Evolutionary conservation across 106 monocot species (phyloP).

Genomic region (Dendrobium chrysotoxum): DNA sequence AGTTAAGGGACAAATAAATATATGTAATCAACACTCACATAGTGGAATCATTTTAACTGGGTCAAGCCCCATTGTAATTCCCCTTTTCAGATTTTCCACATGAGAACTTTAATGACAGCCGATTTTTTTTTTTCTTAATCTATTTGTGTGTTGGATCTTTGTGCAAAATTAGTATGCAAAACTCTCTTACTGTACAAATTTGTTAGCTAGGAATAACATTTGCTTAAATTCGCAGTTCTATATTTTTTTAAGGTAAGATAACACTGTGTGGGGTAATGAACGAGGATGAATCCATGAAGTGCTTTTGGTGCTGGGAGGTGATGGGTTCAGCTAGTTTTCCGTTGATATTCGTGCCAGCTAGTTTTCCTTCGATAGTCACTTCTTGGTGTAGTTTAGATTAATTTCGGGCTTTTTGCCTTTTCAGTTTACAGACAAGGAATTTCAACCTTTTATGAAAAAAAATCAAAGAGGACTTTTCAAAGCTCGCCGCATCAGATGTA

Average conservation of each 20-base stretch:
- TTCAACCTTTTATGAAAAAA: slow-evolving; percentile 42
- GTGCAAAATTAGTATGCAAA: no score
- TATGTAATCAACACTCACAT: no score
- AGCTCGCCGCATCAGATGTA: slow-evolving; percentile 17
- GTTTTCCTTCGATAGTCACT: background rate
- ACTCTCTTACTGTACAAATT: no score
- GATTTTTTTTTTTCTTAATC: no score
- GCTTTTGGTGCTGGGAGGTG: slow-evolving; percentile 98
- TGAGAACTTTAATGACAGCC: no score
- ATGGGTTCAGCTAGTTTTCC: background rate
- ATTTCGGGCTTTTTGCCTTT: no score
- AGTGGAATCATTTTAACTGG: no score
- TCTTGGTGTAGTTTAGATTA: background rate
- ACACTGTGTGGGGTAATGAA: slow-evolving; percentile 57
- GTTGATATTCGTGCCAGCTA: no score
- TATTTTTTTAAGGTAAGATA: slow-evolving; percentile 66
- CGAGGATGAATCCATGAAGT: slow-evolving; percentile 46
- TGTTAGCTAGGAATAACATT: slow-evolving; percentile 4
- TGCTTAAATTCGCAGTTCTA: slow-evolving; percentile 34
- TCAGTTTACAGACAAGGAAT: slow-evolving; percentile 46
- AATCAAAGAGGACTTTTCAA: slow-evolving; percentile 21
- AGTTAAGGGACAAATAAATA: no score
- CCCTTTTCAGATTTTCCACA: no score
- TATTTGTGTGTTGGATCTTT: no score
- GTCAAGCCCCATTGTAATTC: no score